Base-by-base conservation (phyloP, 371 early-diverging fungal genomes). In the Mucor indicus region DNA sequence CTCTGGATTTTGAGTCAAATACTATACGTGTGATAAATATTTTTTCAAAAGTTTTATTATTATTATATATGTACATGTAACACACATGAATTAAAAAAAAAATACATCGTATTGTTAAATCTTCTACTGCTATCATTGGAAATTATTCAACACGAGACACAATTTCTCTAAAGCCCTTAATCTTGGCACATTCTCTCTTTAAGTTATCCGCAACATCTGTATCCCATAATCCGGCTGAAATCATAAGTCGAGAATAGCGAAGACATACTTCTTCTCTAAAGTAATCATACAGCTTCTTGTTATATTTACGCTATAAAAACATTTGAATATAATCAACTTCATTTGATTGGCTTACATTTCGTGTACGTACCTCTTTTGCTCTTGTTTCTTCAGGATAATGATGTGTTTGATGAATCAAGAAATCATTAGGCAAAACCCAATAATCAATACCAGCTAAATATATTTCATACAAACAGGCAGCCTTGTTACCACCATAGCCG, bases 401-500 rank as follows among this genome's bases (percentile, higher is more conserved):
- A 54, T 85, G 85, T 0, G 79, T 76, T 55, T 82, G 83, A 55
- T 85, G 85, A 24, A 85, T 81, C 54, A 83, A 55, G 50, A 79
- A 85, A 56, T 82, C 81, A 20, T 65, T 53, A 2, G 85, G 84
- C 22, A 83, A 51, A 8, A 83, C 81, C 67, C 78, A 78, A 48
- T 82, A 81, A 44, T 85, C 79, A 42, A 79, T 66, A 7, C 85
- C 85, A 15, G 81, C 71, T 45, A 83, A 60, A 56, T 77, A 85
- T 24, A 83, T 77, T 48, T 85, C 84, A 50, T 80, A 83, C 36
- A 85, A 59, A 51, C 85, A 85, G 8, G 85, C 85, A 24, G 84
- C 83, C 58, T 83, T 85, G 61, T 85, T 85, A 19, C 81, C 79
- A 44, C 85, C 85, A 59, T 85, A 85, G 8, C 85, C 85, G 38